phyloP scores from a whole-genome alignment of 2,329 filamentous ascomycete genomes.

The Claviceps quebecensis region DNA sequence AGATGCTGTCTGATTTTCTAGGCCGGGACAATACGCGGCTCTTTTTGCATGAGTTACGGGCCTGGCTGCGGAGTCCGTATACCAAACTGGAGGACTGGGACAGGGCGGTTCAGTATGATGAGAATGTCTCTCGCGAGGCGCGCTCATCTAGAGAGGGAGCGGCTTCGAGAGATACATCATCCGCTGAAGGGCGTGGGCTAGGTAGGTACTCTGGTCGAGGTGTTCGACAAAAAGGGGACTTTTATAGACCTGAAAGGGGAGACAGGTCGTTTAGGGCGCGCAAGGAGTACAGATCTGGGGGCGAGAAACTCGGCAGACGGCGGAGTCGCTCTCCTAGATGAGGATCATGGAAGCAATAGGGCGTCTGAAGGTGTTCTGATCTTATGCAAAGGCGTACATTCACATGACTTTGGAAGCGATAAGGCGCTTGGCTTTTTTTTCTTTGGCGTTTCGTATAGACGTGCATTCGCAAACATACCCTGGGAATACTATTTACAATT shows the following conservation, averaged over 20 bases:
- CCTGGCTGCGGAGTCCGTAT: conserved; percentile 73
- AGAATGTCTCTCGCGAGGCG: background rate
- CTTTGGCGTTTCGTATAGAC: too few relatives aligned
- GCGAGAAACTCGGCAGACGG: background rate
- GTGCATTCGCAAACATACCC: too few relatives aligned
- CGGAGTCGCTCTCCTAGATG: background rate
- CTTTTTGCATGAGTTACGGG: conserved; percentile 73
- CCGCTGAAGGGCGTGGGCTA: background rate
- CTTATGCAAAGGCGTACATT: background rate
- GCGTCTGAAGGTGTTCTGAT: background rate
- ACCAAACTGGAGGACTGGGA: conserved; percentile 65
- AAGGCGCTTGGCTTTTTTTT: too few relatives aligned
- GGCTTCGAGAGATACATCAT: background rate
- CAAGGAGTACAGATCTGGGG: background rate
- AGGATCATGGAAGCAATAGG: background rate
- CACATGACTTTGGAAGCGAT: background rate
- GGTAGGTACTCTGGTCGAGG: background rate
- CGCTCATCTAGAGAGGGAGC: background rate
- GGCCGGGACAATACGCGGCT: conserved; percentile 58
- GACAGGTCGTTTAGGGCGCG: too few relatives aligned
- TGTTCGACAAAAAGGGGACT: conserved; percentile 12
- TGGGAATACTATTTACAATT: too few relatives aligned
- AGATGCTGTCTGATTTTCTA: conserved; percentile 64
- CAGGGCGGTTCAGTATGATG: conserved; percentile 55
- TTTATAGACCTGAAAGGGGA: conserved; percentile 12